Conservation (phyloP, 441 rosid species). For the Aleurites moluccanus region DNA sequence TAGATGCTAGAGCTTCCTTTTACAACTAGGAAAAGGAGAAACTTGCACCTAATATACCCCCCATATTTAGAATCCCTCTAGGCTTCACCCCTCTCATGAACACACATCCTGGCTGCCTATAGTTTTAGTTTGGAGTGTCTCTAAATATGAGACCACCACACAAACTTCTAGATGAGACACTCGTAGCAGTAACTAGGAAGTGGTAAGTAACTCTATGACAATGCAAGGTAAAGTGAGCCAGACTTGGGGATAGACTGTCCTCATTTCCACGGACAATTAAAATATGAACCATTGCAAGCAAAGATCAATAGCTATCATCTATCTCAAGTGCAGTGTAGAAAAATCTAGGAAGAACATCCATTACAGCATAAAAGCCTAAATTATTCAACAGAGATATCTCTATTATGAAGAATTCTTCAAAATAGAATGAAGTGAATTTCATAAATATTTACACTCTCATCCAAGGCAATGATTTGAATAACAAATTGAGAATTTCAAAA, state of each 20-base stretch:
- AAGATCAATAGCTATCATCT: background rate
- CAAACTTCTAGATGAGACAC: background rate
- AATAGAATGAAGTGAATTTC: background rate
- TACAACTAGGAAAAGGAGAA: too few species aligned
- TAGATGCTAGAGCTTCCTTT: too few species aligned
- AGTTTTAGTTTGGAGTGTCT: too few species aligned
- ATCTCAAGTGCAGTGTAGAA: background rate
- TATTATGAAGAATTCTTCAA: background rate
- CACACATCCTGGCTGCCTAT: too few species aligned
- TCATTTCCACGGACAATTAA: background rate
- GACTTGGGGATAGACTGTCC: background rate
- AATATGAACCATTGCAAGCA: background rate
- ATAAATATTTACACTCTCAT: background rate
- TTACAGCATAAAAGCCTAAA: background rate
- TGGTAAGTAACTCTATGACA: too few species aligned
- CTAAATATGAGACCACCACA: background rate
- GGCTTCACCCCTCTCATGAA: too few species aligned
- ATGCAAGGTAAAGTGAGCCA: background rate
- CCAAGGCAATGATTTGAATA: background rate
- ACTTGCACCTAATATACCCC: too few species aligned
- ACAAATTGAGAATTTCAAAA: background rate
- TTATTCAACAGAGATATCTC: background rate
- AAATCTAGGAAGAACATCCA: background rate
- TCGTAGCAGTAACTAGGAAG: background rate
- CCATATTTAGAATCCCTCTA: too few species aligned